These are phyloP conservation scores for Scheffersomyces titani DNA, from an alignment of 1,139 yeast species.

Conservation along the genomic window DNA sequence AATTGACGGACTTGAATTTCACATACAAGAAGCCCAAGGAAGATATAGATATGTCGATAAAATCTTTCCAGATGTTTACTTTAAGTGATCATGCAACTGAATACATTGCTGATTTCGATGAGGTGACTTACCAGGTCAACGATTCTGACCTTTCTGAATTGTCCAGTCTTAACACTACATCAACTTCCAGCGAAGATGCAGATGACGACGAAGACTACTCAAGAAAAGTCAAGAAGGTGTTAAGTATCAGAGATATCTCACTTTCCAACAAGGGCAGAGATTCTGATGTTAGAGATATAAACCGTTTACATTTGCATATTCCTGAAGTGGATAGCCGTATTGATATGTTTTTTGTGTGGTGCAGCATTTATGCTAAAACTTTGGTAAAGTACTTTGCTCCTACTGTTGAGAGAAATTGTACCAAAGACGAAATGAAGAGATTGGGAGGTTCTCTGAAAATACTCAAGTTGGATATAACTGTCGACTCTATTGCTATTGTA, in stretches of 20 bases:
- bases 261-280: conserved; percentile 25
- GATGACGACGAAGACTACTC: conserved; percentile 19
- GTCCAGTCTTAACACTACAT: conserved; percentile 34
- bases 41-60: conserved; percentile 19
- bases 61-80: conserved; percentile 33
- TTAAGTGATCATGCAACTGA: conserved; percentile 42
- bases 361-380: conserved; percentile 40
- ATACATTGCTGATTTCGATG: conserved; percentile 38
- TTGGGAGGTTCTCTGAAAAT: conserved; percentile 20
- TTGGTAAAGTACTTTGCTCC: conserved; percentile 41
- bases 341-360: conserved; percentile 48
- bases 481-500: conserved; percentile 46
- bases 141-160: conserved; percentile 36
- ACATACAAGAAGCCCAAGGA: conserved; percentile 25
- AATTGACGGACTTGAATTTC: conserved; percentile 22
- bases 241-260: conserved; percentile 27
- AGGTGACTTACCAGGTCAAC: conserved; percentile 20
- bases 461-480: conserved; percentile 35
- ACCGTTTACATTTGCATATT: conserved; percentile 28
- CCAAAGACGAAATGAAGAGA: conserved; percentile 25
- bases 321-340: conserved; percentile 43
- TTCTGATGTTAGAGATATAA: conserved; percentile 20
- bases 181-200: conserved; percentile 15
- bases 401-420: conserved; percentile 28
- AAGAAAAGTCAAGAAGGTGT: conserved; percentile 36